phyloP scores from a whole-genome alignment of 2,329 filamentous ascomycete genomes.

The Emmonsia crescens region DNA sequence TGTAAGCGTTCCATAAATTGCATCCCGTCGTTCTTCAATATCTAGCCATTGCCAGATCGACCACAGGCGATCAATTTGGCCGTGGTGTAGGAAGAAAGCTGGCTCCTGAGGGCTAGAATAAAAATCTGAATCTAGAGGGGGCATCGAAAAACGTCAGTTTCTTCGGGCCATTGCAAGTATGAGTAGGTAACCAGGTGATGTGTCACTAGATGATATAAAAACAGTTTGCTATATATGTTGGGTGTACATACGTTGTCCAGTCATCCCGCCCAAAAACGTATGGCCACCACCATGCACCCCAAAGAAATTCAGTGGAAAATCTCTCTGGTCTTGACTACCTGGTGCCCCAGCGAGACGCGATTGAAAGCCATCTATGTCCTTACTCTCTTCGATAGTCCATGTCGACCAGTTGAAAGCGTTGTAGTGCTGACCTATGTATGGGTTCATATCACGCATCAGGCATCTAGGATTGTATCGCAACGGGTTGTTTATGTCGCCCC shows the following conservation, averaged over 20 bases:
- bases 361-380: constrained; percentile 11
- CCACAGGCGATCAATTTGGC: constrained; percentile 16
- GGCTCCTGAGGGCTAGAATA: constrained; percentile 14
- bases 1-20: constrained; percentile 8
- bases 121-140: constrained; percentile 8
- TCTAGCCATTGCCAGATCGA: constrained; percentile 17
- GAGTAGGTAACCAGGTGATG: no score
- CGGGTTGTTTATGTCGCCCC: background rate
- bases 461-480: constrained; percentile 28
- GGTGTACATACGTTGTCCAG: constrained; percentile 7
- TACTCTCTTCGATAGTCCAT: constrained; percentile 10
- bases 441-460: constrained; percentile 30
- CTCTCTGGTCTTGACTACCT: constrained; percentile 4
- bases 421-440: constrained; percentile 7
- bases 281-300: constrained; percentile 14
- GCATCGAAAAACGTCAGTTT: background rate
- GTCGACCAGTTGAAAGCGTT: constrained; percentile 9
- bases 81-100: constrained; percentile 16
- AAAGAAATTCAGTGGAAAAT: constrained; percentile 8
- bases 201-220: background rate
- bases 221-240: background rate
- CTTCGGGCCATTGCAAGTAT: background rate
- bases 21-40: constrained; percentile 5
- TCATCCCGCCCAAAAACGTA: constrained; percentile 10
- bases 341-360: constrained; percentile 6